Base-by-base conservation (phyloP, 495 filamentous ascomycete species). In the Penicillium longicatenatum region DNA sequence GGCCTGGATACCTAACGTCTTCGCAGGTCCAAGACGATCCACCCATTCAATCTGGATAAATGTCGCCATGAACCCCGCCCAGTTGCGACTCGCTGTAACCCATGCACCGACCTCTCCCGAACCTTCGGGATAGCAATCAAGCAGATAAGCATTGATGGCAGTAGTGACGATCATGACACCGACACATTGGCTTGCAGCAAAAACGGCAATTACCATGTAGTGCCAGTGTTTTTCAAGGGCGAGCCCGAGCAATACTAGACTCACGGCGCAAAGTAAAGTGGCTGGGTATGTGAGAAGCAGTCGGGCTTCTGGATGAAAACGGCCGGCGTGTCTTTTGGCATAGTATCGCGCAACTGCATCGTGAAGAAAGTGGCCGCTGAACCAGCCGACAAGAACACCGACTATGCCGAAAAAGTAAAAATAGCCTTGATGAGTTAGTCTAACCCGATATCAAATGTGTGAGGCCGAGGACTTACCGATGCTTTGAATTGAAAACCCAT, bases 361-460 rank as follows among this genome's bases (percentile, higher is more conserved):
- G 26, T 58, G 55, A 26, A 58, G 48, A 29, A 58, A 58, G 31
- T 58, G 55, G 12, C 55, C 55, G 12, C 14, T 52, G 16, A 52
- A 52, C 55, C 55, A 58, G 14, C 55, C 55, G n/a, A 46, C 17
- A 2, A 58, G 47, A 11, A 42, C 35, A 5, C 55, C 55, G 17
- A 58, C 48, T 17, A 58, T 39, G 17, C 55, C 55, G 46, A 58
- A 58, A 20, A 58, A 58, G 26, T 58, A 58, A 19, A 58, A 58
- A 12, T 37, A 58, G 19, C 55, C 55, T 58, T 33, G 11, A 31
- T 20, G 7, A 22, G 43, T 54, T 24, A 41, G 33, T 19, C 1
- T 2, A 6, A 26, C 11, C 19, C 5, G 19, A 16, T 26, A 29
- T 30, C 14, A 16, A 4, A 16, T 11, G 9, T 2, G 47, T 19